Percentiles rank a stretch among this genome's conserved stretches.
These are phyloP conservation scores for Elongisporangium undulatum DNA, from an alignment of 352 stramenopile genomes.

Conservation along the genomic window DNA sequence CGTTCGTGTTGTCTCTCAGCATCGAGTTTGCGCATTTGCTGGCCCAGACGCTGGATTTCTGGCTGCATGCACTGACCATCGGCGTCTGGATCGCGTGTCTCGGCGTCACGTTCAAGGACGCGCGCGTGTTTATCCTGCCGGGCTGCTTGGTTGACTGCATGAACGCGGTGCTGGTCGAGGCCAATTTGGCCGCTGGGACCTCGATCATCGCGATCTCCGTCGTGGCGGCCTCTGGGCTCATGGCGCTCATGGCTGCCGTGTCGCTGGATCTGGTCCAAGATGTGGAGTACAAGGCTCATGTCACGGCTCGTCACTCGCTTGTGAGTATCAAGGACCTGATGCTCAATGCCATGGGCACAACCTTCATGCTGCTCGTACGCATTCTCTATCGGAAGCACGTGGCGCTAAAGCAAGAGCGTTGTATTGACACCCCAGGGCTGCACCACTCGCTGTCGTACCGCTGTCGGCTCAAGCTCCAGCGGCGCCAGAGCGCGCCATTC, in stretches of 20 bases:
- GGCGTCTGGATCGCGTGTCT: neutral
- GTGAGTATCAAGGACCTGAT: neutral
- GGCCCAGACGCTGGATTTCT: constrained; percentile 4
- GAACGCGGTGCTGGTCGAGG: constrained; percentile 2
- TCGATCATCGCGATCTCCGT: neutral
- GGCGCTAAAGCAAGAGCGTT: neutral
- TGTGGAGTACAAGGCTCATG: too few species aligned
- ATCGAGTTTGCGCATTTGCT: constrained; percentile 5
- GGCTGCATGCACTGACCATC: neutral
- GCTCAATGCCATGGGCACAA: neutral
- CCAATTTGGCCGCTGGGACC: neutral
- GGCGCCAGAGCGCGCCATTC: neutral
- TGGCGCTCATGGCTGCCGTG: neutral
- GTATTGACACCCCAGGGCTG: neutral
- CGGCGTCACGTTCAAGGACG: neutral
- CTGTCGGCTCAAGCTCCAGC: neutral
- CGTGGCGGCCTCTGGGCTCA: neutral
- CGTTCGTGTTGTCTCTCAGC: neutral
- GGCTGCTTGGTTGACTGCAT: constrained; percentile 5
- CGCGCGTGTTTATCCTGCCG: constrained; percentile 1
- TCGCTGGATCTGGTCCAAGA: neutral
- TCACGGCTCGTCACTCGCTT: neutral
- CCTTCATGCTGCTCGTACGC: neutral
- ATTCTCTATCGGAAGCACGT: neutral
- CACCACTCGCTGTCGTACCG: neutral